Evolutionary conservation across 164 flowering plant species (phyloP).

Genomic region (Chloranthus sessilifolius): DNA sequence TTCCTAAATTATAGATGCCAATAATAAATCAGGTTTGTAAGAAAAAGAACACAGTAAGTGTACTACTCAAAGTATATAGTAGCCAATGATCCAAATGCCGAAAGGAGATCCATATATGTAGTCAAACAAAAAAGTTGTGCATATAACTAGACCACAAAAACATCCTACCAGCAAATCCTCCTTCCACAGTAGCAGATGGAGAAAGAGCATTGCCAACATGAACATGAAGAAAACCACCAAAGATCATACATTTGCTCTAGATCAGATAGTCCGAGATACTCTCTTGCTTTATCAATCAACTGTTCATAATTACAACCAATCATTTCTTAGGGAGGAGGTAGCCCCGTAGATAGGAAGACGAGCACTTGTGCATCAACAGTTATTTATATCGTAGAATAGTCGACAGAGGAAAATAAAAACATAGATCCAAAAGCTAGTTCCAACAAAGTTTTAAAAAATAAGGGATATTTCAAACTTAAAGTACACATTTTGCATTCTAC

Average conservation of each 20-base stretch:
- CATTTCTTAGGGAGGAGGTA: no score
- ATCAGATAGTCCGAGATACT: constrained; percentile 61
- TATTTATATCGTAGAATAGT: no score
- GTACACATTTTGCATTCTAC: no score
- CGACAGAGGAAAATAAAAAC: no score
- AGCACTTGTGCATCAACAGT: no score
- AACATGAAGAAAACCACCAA: constrained; percentile 69
- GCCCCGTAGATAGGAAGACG: no score
- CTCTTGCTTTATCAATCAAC: constrained; percentile 73
- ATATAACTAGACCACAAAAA: not conserved
- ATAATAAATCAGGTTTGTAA: not conserved
- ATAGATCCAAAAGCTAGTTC: no score
- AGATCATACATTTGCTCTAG: constrained; percentile 49
- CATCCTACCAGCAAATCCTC: constrained; percentile 60
- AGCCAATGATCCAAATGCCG: not conserved
- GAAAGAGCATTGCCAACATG: constrained; percentile 71
- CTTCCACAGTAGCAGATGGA: constrained; percentile 31
- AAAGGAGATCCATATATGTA: not conserved
- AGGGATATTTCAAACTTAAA: no score
- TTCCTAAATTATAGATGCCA: not conserved
- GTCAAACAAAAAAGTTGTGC: not conserved
- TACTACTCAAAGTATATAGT: not conserved
- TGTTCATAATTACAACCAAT: no score
- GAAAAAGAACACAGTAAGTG: not conserved
- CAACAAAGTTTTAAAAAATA: no score